Conservation (phyloP, 164 flowering plant species). For the Taxillus chinensis region DNA sequence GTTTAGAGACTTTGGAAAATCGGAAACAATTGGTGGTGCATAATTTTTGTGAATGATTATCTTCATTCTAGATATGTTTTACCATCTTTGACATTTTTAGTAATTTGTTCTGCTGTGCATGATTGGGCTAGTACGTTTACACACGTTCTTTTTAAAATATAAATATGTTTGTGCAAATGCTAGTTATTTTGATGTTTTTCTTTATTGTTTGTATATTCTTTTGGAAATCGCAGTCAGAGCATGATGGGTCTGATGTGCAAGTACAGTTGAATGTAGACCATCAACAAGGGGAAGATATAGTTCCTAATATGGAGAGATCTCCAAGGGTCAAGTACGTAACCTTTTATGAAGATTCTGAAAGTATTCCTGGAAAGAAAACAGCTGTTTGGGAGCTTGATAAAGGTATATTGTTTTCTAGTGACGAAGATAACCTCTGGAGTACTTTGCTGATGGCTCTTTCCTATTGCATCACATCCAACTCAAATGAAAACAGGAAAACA, state of each 20-base stretch:
- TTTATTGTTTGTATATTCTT: background rate
- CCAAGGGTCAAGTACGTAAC: constrained; percentile 82
- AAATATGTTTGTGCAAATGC: no score
- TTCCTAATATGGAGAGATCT: constrained; percentile 85
- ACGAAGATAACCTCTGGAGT: background rate
- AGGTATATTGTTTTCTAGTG: constrained; percentile 24
- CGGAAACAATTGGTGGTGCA: no score
- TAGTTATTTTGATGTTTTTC: no score
- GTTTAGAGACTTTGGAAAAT: no score
- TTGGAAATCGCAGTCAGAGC: constrained; percentile 59
- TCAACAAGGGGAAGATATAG: constrained; percentile 49
- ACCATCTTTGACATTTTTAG: no score
- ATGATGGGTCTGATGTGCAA: constrained; percentile 93
- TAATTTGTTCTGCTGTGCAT: no score
- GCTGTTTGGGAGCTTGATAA: constrained; percentile 97
- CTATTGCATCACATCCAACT: background rate
- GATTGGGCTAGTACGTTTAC: no score
- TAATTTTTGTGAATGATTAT: no score
- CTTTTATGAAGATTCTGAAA: constrained; percentile 93
- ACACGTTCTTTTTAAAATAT: no score
- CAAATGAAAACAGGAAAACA: background rate
- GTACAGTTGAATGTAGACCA: constrained; percentile 70
- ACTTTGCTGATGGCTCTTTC: background rate
- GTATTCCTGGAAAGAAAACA: constrained; percentile 78
- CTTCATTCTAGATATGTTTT: no score